Conservation (phyloP, 2,329 filamentous ascomycete genomes). For the Phialophora chinensis region DNA sequence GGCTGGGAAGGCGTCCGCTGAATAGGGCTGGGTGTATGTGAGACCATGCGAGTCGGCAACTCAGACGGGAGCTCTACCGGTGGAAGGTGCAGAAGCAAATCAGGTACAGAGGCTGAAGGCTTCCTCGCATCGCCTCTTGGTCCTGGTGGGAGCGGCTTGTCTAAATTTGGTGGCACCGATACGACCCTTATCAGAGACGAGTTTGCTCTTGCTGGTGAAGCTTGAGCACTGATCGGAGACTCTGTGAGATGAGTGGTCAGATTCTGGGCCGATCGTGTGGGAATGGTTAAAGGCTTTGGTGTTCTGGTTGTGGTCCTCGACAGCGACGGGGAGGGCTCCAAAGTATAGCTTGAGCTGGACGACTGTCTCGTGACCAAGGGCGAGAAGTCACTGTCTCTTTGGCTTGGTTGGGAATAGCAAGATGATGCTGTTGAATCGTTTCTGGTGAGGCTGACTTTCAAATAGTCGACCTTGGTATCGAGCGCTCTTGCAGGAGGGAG, state of each 20-base stretch:
- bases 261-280: slow-evolving; percentile 3
- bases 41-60: not conserved
- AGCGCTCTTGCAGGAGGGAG: slow-evolving; percentile 5
- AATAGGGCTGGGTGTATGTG: not conserved
- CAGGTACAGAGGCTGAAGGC: slow-evolving; percentile 29
- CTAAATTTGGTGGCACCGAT: slow-evolving; percentile 27
- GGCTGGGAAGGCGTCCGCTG: slow-evolving; percentile 11
- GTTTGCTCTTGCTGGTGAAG: slow-evolving; percentile 8
- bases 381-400: slow-evolving; percentile 31
- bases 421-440: slow-evolving; percentile 37
- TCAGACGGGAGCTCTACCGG: slow-evolving; percentile 24
- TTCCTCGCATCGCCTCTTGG: slow-evolving; percentile 15
- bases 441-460: slow-evolving; percentile 26
- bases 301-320: slow-evolving; percentile 17
- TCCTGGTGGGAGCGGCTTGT: slow-evolving; percentile 35
- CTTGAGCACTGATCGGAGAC: slow-evolving; percentile 11
- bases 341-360: slow-evolving; percentile 35
- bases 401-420: slow-evolving; percentile 33
- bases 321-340: slow-evolving; percentile 23
- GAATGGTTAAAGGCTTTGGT: slow-evolving; percentile 3
- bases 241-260: slow-evolving; percentile 3
- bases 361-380: slow-evolving; percentile 36
- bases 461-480: slow-evolving; percentile 13
- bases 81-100: slow-evolving; percentile 21
- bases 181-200: slow-evolving; percentile 18